Percentiles rank a stretch among this genome's conserved stretches.
Evolutionary conservation across 805 yeast species (phyloP).

Genomic region (Saturnispora quitensis): DNA sequence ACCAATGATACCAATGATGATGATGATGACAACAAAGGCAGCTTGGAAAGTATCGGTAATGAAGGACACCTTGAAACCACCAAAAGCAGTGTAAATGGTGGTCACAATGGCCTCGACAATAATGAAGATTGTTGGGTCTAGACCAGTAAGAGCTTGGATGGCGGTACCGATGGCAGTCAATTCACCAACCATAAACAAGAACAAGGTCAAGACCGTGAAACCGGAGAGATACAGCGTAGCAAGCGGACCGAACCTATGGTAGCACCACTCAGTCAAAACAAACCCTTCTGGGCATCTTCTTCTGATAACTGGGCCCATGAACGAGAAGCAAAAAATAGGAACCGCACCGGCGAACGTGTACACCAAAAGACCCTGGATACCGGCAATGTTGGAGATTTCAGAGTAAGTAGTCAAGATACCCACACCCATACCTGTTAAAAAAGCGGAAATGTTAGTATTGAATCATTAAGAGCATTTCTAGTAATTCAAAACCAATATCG

Average conservation of each 20-base stretch:
- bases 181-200: conserved; percentile 80
- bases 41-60: conserved; percentile 84
- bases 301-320: conserved; percentile 73
- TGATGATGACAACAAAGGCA: conserved; percentile 52
- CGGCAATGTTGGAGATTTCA: conserved; percentile 76
- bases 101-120: conserved; percentile 84
- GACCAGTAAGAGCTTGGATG: conserved; percentile 65
- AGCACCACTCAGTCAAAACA: conserved; percentile 91
- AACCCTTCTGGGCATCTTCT: conserved; percentile 81
- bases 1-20: conserved; percentile 67
- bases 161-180: conserved; percentile 73
- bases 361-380: conserved; percentile 79
- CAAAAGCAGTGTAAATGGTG: conserved; percentile 75
- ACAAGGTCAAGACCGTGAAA: conserved; percentile 78
- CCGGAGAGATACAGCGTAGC: conserved; percentile 69
- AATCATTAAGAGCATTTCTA: not conserved
- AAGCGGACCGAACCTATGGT: conserved; percentile 63
- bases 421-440: conserved; percentile 67
- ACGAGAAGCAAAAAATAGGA: conserved; percentile 78
- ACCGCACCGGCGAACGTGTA: conserved; percentile 73
- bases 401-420: conserved; percentile 83
- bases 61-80: conserved; percentile 86
- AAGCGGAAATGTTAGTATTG: conserved; percentile 10
- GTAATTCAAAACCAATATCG: conserved; percentile 24
- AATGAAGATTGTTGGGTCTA: conserved; percentile 70